Evolutionary conservation across 495 filamentous ascomycete species (phyloP).

Genomic region (Parmelia sp.): DNA sequence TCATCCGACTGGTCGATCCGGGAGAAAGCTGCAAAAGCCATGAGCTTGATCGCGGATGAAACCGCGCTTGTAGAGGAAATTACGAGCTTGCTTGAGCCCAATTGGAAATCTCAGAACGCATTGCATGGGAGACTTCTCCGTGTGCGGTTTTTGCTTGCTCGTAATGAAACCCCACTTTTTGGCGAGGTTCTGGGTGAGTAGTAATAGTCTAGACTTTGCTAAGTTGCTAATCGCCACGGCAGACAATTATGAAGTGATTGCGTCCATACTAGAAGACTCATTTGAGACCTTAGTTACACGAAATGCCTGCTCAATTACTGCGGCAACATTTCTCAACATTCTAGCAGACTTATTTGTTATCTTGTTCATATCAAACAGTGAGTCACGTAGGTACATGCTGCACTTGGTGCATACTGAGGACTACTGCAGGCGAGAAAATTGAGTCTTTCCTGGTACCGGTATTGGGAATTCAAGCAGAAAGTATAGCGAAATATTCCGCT

Average conservation of each 20-base stretch:
- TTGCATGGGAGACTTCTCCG: conserved; percentile 58
- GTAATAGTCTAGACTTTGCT: neutral
- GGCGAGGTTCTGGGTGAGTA: conserved; percentile 36
- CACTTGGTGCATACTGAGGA: neutral
- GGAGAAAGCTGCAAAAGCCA: conserved; percentile 80
- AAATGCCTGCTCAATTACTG: conserved; percentile 38
- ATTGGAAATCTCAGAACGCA: conserved; percentile 46
- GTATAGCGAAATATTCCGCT: neutral
- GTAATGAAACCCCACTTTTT: conserved; percentile 26
- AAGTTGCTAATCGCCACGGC: conserved; percentile 9
- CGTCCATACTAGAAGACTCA: conserved; percentile 28
- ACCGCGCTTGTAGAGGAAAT: conserved; percentile 47
- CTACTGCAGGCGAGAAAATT: neutral
- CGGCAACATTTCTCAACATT: conserved; percentile 37
- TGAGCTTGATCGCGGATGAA: conserved; percentile 56
- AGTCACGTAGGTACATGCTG: neutral
- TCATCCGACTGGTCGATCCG: conserved; percentile 81
- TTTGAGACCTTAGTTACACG: conserved; percentile 30
- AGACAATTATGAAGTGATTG: conserved; percentile 33
- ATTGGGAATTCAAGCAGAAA: neutral
- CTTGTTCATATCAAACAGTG: neutral
- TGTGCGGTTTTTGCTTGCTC: conserved; percentile 41
- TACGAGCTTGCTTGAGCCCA: conserved; percentile 38
- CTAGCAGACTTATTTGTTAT: conserved; percentile 34
- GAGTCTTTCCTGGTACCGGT: neutral